phyloP scores from a whole-genome alignment of 2,329 filamentous ascomycete species.

The Aspergillus fischeri region DNA sequence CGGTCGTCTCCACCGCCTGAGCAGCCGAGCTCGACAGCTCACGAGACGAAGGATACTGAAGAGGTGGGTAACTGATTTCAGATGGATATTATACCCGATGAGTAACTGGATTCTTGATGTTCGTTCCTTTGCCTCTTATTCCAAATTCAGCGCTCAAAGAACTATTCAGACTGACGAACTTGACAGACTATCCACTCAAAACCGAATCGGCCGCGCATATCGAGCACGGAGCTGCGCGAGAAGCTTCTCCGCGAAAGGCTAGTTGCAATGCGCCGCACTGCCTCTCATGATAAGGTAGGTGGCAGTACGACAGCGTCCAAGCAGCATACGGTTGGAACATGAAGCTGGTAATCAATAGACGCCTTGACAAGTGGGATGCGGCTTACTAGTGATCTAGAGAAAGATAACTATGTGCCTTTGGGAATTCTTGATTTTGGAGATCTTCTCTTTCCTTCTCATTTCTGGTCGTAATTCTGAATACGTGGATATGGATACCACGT shows the following conservation, averaged over 20 bases:
- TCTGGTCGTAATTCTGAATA: not conserved
- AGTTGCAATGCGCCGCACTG: slow-evolving; percentile 32
- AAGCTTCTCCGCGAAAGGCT: slow-evolving; percentile 35
- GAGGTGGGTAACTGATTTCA: slow-evolving; percentile 30
- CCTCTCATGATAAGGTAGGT: slow-evolving; percentile 23
- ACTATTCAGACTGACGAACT: slow-evolving; percentile 13
- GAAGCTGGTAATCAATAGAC: not conserved
- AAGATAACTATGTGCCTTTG: not conserved
- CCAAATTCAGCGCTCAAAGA: not conserved
- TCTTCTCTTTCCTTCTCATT: not conserved
- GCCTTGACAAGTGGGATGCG: not conserved
- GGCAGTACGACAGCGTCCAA: slow-evolving; percentile 7
- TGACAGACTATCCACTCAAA: slow-evolving; percentile 11
- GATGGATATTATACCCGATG: slow-evolving; percentile 1
- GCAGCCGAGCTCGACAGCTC: slow-evolving; percentile 13
- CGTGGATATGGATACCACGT: not conserved
- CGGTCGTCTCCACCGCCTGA: slow-evolving; percentile 18
- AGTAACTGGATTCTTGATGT: slow-evolving; percentile 6
- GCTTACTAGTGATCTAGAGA: not conserved
- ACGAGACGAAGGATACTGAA: slow-evolving; percentile 22
- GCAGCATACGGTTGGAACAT: not conserved
- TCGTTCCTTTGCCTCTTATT: slow-evolving; percentile 8
- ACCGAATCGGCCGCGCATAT: slow-evolving; percentile 18
- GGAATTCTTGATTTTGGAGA: not conserved
- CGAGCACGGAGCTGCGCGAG: slow-evolving; percentile 34